Base-by-base conservation (phyloP, 495 filamentous ascomycete genomes). In the Talaromyces liani region DNA sequence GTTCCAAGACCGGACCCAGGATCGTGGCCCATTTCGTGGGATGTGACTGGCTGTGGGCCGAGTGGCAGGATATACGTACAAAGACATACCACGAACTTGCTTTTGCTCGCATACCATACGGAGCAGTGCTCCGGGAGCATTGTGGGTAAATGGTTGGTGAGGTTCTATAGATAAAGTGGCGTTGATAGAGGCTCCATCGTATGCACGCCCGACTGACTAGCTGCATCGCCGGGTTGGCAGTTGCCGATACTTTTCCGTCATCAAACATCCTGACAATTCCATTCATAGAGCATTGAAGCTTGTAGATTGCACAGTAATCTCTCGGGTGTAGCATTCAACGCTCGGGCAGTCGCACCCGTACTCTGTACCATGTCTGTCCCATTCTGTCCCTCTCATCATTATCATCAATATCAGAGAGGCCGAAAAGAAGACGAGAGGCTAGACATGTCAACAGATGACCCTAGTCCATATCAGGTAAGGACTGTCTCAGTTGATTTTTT, bases 141-240 rank as follows among this genome's bases (percentile, higher is more conserved):
- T 24, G 22, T 24, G 22, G 22, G 22, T 24, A 12, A 5, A 6
- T 22, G 18, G 49, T 54, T 54, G 49, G 49, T 27, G 53, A 56
- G 20, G 53, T 25, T 56, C 20, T 56, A 56, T 56, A 56, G 53
- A 56, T 56, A 27, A 56, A 56, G 53, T 56, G 53, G 53, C 51
- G 51, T 54, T 27, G 51, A 54, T 54, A 54, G 51, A 54, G 51
- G 51, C 53, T 56, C 53, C 53, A 56, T 56, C 16, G 51, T 29
- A 56, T 29, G 53, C 51, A 14, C 41, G 20, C 7, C 51, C 8
- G 18, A n/a, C n/a, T n/a, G 22, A 12, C 53, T 22, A 22, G 53
- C n/a, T 56, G 53, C n/a, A 56, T 56, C 8, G 16, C 18, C 7
- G 51, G 22, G 18, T 25, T 24, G 22, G 22, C 22, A 24, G 22